Evolutionary conservation across 2,329 filamentous ascomycete species (phyloP).

Genomic region (Ophiostoma fasciatum): DNA sequence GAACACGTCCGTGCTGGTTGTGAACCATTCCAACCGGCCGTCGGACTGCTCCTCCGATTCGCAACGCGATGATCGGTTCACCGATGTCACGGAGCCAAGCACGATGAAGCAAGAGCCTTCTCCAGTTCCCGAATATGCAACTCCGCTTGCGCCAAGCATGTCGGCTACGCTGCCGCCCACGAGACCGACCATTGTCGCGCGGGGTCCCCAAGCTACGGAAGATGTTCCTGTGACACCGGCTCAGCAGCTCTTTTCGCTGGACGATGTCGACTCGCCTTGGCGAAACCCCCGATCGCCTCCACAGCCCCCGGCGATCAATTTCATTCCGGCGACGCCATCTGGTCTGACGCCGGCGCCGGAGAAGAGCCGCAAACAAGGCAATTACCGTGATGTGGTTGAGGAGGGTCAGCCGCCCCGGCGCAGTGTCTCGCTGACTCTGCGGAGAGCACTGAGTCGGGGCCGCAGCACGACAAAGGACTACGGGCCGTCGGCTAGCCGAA

Average conservation of each 20-base stretch:
- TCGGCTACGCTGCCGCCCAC: not conserved
- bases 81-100: conserved; percentile 3
- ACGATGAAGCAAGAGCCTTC: conserved; percentile 1
- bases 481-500: conserved; percentile 24
- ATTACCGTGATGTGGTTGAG: conserved; percentile 30
- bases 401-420: conserved; percentile 21
- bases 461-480: conserved; percentile 24
- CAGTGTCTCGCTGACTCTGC: conserved; percentile 33
- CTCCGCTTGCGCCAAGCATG: not conserved
- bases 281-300: conserved; percentile 47
- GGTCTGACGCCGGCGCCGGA: conserved; percentile 41
- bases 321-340: conserved; percentile 49
- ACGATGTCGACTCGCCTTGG: conserved; percentile 45
- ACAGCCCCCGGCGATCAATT: conserved; percentile 36
- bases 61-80: conserved; percentile 10
- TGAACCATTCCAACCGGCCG: conserved; percentile 38
- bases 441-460: conserved; percentile 28
- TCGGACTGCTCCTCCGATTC: conserved; percentile 27
- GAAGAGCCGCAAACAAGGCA: conserved; percentile 35
- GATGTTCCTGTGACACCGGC: conserved; percentile 33
- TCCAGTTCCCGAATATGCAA: conserved; percentile 13
- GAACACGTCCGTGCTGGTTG: conserved; percentile 47
- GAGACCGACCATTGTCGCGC: not conserved
- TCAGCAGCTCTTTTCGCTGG: conserved; percentile 31
- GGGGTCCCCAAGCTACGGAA: conserved; percentile 22